Conservation (phyloP, 139 green algal genomes). For the Chlorella sp. region DNA sequence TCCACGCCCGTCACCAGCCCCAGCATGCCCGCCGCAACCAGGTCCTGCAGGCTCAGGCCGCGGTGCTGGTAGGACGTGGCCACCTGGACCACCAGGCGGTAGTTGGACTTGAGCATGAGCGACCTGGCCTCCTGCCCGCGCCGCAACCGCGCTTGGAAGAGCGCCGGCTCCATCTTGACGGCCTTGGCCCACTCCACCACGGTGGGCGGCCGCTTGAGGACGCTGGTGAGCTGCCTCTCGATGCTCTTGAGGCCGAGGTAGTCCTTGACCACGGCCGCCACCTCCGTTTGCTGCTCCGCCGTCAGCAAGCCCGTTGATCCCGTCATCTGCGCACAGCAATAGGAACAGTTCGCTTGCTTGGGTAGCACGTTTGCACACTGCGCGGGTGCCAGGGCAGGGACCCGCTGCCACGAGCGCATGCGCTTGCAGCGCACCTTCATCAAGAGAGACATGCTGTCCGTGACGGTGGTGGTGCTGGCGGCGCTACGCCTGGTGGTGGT, state of each 20-base stretch:
- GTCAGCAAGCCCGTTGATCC: constrained; percentile 41
- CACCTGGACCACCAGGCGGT: constrained; percentile 88
- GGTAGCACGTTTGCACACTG: no score
- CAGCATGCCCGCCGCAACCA: constrained; percentile 74
- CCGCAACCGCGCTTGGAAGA: constrained; percentile 22
- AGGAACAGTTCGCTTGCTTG: no score
- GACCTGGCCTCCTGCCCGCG: constrained; percentile 58
- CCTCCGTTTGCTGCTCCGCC: constrained; percentile 65
- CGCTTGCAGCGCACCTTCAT: constrained; percentile 14
- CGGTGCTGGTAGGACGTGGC: constrained; percentile 72
- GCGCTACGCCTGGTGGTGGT: neutral
- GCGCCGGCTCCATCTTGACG: constrained; percentile 1
- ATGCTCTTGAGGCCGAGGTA: constrained; percentile 55
- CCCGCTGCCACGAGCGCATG: no score
- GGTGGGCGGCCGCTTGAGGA: constrained; percentile 40
- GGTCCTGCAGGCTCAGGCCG: constrained; percentile 46
- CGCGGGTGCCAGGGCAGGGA: no score
- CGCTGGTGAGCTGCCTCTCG: constrained; percentile 12
- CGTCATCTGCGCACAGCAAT: neutral
- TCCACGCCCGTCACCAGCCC: constrained; percentile 81
- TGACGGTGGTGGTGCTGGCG: neutral
- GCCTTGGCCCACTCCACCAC: constrained; percentile 49
- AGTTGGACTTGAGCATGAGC: constrained; percentile 87
- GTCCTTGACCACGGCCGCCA: constrained; percentile 67
- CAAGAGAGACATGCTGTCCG: constrained; percentile 3